phyloP scores from a whole-genome alignment of 2,329 filamentous ascomycete species.

The Diaporthe capsici region DNA sequence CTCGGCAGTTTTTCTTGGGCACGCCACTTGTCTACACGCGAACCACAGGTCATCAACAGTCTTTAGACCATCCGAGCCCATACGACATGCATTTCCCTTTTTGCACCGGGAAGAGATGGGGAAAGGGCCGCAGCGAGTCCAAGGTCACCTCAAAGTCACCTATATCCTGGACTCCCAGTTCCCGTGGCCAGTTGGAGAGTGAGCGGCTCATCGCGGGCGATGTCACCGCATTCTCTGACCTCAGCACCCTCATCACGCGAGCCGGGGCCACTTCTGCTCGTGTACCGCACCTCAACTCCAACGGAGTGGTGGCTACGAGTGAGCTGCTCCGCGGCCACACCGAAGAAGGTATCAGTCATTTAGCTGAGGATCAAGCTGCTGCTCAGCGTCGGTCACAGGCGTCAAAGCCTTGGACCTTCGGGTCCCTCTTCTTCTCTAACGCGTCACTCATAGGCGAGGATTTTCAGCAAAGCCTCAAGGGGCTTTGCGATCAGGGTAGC shows the following conservation, averaged over 20 bases:
- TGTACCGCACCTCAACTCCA: constrained; percentile 12
- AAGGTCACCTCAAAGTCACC: background rate
- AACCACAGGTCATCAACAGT: background rate
- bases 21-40: background rate
- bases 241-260: background rate
- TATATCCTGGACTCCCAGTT: background rate
- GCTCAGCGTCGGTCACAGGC: constrained; percentile 11
- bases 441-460: constrained; percentile 19
- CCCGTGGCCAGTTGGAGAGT: constrained; percentile 4
- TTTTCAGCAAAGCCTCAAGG: background rate
- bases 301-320: constrained; percentile 15
- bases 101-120: constrained; percentile 6
- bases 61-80: background rate
- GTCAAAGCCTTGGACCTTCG: background rate
- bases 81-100: constrained; percentile 17
- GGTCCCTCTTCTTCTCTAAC: constrained; percentile 7
- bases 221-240: background rate
- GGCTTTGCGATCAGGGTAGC: background rate
- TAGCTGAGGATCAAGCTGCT: constrained; percentile 9
- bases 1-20: background rate
- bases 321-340: background rate
- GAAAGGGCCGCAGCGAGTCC: background rate
- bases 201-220: constrained; percentile 28
- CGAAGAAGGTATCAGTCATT: background rate
- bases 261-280: constrained; percentile 3